These are phyloP conservation scores for Pythium diclinum DNA, from an alignment of 352 stramenopile genomes.

Conservation along the genomic window DNA sequence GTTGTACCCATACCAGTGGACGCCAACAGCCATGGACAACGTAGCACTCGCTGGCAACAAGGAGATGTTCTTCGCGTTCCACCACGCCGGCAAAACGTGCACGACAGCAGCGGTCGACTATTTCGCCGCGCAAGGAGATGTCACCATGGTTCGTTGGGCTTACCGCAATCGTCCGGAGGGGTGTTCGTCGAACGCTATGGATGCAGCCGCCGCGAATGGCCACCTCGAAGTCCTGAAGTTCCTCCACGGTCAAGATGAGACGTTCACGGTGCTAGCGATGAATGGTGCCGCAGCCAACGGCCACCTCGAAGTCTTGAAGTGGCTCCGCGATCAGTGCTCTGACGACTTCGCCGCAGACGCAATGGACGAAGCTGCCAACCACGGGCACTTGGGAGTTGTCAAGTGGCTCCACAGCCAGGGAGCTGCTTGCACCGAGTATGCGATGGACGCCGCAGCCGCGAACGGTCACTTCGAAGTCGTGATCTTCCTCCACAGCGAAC, in stretches of 20 bases:
- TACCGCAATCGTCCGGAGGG: neutral
- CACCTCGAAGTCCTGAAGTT: too few relatives aligned
- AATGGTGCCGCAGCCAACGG: too few relatives aligned
- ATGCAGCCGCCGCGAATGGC: too few relatives aligned
- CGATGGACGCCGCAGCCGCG: neutral
- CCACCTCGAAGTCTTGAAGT: too few relatives aligned
- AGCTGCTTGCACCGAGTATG: neutral
- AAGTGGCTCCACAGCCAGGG: neutral
- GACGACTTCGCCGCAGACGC: too few relatives aligned
- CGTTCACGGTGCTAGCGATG: too few relatives aligned
- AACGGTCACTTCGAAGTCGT: neutral
- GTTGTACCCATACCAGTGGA: neutral
- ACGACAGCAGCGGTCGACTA: neutral
- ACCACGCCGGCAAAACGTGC: neutral
- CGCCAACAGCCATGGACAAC: neutral
- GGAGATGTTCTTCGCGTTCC: neutral
- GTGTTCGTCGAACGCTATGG: too few relatives aligned
- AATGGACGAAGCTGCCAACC: neutral
- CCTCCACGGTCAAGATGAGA: too few relatives aligned
- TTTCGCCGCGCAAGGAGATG: neutral
- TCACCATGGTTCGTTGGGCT: neutral
- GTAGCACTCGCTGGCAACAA: neutral
- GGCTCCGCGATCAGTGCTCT: too few relatives aligned
- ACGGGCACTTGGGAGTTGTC: neutral
- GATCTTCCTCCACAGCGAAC: neutral